Evolutionary conservation across 257 asterid genomes (phyloP).

Genomic region (Marsdenia floribunda): DNA sequence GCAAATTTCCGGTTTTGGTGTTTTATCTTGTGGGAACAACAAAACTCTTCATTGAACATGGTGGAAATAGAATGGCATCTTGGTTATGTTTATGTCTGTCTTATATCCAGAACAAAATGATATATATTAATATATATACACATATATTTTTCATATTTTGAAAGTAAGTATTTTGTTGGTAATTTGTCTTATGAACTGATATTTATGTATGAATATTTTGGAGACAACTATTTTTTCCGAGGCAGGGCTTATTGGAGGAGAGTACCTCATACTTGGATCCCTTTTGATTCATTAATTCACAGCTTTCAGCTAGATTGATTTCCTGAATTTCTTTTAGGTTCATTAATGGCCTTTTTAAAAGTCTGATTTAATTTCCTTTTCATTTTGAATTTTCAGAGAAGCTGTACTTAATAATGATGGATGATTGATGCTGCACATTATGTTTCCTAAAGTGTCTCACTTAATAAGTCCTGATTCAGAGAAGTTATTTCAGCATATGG

Average conservation of each 20-base stretch:
- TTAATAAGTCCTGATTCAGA: slow-evolving; percentile 9
- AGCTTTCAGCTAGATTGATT: not conserved
- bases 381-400: slow-evolving; percentile 9
- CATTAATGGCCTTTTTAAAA: not conserved
- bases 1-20: not conserved
- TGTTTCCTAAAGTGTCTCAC: slow-evolving; percentile 20
- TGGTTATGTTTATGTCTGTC: not conserved
- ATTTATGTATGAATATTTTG: not conserved
- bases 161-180: not conserved
- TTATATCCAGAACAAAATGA: not conserved
- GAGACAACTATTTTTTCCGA: not conserved
- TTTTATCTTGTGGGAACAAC: not conserved
- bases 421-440: slow-evolving; percentile 23
- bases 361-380: not conserved
- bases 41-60: not conserved
- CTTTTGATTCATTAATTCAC: not conserved
- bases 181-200: not conserved
- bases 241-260: not conserved
- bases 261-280: not conserved
- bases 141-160: not conserved
- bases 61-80: not conserved
- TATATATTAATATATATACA: not conserved
- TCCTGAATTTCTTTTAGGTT: not conserved
- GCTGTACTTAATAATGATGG: slow-evolving; percentile 21
- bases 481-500: slow-evolving; percentile 23